Base-by-base conservation (phyloP, 108 stramenopile genomes). In the Cyclotella kingstonii region DNA sequence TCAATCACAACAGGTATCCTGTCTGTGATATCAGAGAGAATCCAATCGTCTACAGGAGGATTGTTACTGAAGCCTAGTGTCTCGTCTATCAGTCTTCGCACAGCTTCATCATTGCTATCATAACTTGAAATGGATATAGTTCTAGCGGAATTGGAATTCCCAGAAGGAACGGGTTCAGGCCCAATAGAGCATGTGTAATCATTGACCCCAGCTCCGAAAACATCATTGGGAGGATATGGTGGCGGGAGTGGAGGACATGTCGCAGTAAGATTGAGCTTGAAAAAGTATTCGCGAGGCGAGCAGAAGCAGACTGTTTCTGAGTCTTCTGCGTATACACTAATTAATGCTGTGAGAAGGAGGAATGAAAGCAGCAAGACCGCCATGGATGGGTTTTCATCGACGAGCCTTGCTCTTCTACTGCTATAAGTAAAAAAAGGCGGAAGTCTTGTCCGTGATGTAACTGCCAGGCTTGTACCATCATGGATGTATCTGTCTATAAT, bases 141-240 rank as follows among this genome's bases (percentile, higher is more conserved):
- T n/a, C n/a, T n/a, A n/a, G n/a, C 30, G 12, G n/a, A 22, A 34
- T 57, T 17, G 21, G 27, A 8, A 11, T 27, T 21, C 8, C 31
- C 48, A 22, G 28, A n/a, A 17, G 60, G 50, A 10, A 60, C 29
- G 15, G 73, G 64, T 38, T 65, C 59, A 25, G 58, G 58, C 0
- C 73, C 64, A 41, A 66, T 58, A 27, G 44, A 54, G 35, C 73
- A 73, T 11, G 73, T 73, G 31, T 73, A 73, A 54, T 73, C 73
- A n/a, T 54, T 54, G 33, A 73, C 73, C 2, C 73, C 73, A 5
- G 52, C 33, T 9, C 64, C 64, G 35, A 73, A 73, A 38, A 60
- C 58, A 19, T 60, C 63, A 31, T 73, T 73, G 52, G 73, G 73
- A 17, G 73, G 73, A 39, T 36, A 64, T 5, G 73, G 72, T 12